These are phyloP conservation scores for Exophiala calicioides DNA, from an alignment of 2,329 filamentous ascomycete species.

Conservation along the genomic window DNA sequence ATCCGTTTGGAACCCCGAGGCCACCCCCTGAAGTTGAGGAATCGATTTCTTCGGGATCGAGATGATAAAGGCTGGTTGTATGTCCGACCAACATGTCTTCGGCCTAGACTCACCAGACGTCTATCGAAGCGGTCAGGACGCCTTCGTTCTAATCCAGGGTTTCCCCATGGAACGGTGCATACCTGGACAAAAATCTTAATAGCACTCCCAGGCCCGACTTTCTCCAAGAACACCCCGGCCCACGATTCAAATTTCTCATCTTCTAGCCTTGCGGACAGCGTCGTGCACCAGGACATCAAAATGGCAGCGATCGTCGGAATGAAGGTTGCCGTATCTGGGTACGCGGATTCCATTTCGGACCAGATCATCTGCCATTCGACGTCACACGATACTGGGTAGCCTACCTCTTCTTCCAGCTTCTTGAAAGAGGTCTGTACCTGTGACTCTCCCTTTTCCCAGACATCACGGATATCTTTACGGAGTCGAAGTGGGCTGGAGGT, in stretches of 20 bases:
- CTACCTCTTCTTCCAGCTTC: background rate
- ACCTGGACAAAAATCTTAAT: constrained; percentile 12
- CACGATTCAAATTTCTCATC: constrained; percentile 8
- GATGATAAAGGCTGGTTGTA: constrained; percentile 2
- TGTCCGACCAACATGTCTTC: constrained; percentile 3
- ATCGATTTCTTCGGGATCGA: constrained; percentile 1
- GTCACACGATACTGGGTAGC: constrained; percentile 10
- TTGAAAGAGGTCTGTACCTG: constrained; percentile 6
- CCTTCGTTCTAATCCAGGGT: background rate
- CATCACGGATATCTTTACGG: constrained; percentile 15
- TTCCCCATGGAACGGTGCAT: background rate
- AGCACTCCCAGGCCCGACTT: background rate
- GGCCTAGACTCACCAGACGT: constrained; percentile 1
- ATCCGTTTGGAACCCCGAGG: constrained; percentile 3
- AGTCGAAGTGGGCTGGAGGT: constrained; percentile 9
- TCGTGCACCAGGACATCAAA: constrained; percentile 8
- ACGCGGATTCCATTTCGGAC: constrained; percentile 8
- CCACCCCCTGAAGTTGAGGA: background rate
- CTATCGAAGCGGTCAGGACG: too few relatives aligned
- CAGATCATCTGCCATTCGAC: constrained; percentile 17
- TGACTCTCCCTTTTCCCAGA: constrained; percentile 3
- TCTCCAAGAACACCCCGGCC: constrained; percentile 13
- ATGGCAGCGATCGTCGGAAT: background rate
- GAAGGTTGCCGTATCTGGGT: constrained; percentile 13
- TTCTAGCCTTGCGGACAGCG: constrained; percentile 5